Evolutionary conservation across 2,329 filamentous ascomycete species (phyloP).

Genomic region (Pochonia chlamydosporia): DNA sequence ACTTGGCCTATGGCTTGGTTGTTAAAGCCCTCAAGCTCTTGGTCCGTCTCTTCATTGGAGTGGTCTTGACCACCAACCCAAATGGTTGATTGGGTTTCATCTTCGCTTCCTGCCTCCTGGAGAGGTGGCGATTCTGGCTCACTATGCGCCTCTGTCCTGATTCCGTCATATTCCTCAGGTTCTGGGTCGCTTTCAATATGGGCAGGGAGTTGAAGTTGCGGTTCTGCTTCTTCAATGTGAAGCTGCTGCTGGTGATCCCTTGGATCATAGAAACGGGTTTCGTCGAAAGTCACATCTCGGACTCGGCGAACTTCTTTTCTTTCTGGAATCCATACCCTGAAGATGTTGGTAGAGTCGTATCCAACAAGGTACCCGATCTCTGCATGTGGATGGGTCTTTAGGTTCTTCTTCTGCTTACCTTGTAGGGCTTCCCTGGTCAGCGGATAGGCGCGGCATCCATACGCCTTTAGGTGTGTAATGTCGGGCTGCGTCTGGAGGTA

Average conservation of each 20-base stretch:
- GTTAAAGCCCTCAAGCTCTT: background rate
- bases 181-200: background rate
- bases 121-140: too few species aligned
- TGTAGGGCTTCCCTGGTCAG: slow-evolving; percentile 4
- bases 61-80: background rate
- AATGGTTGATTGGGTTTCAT: slow-evolving; percentile 1
- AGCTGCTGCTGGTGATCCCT: background rate
- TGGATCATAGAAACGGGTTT: slow-evolving; percentile 6
- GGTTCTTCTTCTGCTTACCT: background rate
- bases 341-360: slow-evolving; percentile 9
- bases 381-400: slow-evolving; percentile 2
- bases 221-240: background rate
- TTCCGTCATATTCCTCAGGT: too few species aligned
- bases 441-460: slow-evolving; percentile 5
- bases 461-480: slow-evolving; percentile 4
- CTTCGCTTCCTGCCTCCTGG: too few species aligned
- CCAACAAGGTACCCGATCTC: slow-evolving; percentile 6
- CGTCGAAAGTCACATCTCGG: slow-evolving; percentile 6
- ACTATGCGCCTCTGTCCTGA: too few species aligned
- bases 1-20: background rate
- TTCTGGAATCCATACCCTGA: slow-evolving; percentile 2
- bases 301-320: background rate
- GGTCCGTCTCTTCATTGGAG: background rate
- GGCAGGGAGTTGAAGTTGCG: background rate
- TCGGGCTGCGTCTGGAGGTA: background rate